These are phyloP conservation scores for Colletotrichum spinosum DNA, from an alignment of 2,329 filamentous ascomycete species.

Conservation along the genomic window DNA sequence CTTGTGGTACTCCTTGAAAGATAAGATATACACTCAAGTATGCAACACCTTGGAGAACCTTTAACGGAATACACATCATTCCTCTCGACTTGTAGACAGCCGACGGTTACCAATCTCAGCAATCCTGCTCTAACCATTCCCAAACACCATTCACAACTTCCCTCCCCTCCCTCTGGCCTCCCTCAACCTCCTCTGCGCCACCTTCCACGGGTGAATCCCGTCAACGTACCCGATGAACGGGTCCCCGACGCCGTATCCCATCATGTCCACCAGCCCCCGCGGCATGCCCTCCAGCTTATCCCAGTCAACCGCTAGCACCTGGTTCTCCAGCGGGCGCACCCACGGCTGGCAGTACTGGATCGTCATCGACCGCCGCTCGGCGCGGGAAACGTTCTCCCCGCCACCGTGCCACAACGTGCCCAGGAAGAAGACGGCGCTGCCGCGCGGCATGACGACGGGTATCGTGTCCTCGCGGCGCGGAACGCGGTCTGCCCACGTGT, in stretches of 20 bases:
- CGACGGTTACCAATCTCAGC: too few species aligned
- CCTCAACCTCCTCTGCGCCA: conserved; percentile 36
- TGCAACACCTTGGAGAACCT: too few species aligned
- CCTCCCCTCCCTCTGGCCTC: conserved; percentile 24
- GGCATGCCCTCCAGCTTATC: conserved; percentile 41
- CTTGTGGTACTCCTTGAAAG: too few species aligned
- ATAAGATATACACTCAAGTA: too few species aligned
- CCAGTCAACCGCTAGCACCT: conserved; percentile 48
- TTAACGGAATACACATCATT: too few species aligned
- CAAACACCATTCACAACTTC: too few species aligned
- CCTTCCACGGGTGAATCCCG: conserved; percentile 39
- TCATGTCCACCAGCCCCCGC: conserved; percentile 40
- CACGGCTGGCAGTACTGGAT: conserved; percentile 56
- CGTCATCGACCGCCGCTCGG: conserved; percentile 48
- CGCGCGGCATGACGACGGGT: conserved; percentile 49
- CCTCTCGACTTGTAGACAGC: too few species aligned
- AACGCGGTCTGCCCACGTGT: conserved; percentile 45
- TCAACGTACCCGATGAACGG: conserved; percentile 42
- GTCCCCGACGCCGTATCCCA: conserved; percentile 41
- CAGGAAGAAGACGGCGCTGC: conserved; percentile 50
- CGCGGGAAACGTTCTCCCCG: conserved; percentile 46
- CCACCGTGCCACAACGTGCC: conserved; percentile 53
- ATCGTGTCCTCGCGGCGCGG: conserved; percentile 44
- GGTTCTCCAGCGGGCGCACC: conserved; percentile 52
- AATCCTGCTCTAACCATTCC: too few species aligned